Conservation (phyloP, 108 stramenopile species). For the Pseudonitzschia multistriata region DNA sequence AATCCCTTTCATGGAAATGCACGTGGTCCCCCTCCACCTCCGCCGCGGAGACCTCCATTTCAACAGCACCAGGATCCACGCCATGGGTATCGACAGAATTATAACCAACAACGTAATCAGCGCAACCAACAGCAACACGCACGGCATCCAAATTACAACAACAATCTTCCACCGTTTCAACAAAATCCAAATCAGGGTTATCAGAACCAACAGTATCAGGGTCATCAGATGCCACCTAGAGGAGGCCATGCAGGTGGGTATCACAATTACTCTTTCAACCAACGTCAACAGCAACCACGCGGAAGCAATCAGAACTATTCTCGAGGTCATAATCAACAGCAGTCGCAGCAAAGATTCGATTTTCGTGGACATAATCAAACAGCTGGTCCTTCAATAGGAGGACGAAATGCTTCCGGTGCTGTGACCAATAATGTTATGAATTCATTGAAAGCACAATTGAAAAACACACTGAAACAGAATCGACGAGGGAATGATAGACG, state of each 20-base stretch:
- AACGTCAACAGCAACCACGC: slow-evolving; percentile 16
- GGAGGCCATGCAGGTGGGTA: neutral
- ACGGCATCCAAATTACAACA: slow-evolving; percentile 6
- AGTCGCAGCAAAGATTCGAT: slow-evolving; percentile 34
- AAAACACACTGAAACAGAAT: slow-evolving; percentile 76
- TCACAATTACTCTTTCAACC: neutral
- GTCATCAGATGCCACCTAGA: neutral
- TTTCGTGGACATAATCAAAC: slow-evolving; percentile 29
- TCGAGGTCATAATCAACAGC: slow-evolving; percentile 19
- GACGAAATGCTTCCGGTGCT: slow-evolving; percentile 9
- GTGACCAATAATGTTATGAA: slow-evolving; percentile 56
- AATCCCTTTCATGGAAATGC: slow-evolving; percentile 39
- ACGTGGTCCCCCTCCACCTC: slow-evolving; percentile 32
- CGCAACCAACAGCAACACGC: neutral
- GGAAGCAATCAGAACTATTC: slow-evolving; percentile 15
- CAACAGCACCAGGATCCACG: slow-evolving; percentile 28
- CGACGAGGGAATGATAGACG: slow-evolving; percentile 7
- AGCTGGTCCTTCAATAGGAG: slow-evolving; percentile 17
- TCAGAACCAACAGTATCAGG: slow-evolving; percentile 11
- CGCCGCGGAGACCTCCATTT: slow-evolving; percentile 34
- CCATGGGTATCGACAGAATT: slow-evolving; percentile 21
- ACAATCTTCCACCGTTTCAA: slow-evolving; percentile 10
- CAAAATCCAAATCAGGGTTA: slow-evolving; percentile 27
- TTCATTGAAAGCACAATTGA: slow-evolving; percentile 77
- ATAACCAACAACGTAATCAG: slow-evolving; percentile 17